Conservation (phyloP, 108 stramenopile species). For the Aurantiochytrium sp. region DNA sequence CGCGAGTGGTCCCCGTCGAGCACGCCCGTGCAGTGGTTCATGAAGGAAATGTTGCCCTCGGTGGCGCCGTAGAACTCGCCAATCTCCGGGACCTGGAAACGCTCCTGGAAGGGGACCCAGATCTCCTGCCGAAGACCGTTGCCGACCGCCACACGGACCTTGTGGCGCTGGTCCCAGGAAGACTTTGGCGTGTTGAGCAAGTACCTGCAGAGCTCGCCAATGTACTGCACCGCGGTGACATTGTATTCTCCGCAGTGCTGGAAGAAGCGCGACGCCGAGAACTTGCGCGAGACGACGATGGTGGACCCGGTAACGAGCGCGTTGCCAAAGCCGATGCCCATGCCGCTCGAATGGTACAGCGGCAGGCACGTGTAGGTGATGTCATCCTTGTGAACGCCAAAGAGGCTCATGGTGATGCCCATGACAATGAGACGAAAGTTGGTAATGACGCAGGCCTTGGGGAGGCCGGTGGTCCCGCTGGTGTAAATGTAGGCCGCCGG, state of each 20-base stretch:
- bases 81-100: conserved; percentile 44
- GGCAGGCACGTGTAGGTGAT: conserved; percentile 50
- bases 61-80: conserved; percentile 60
- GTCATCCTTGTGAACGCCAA: conserved; percentile 11
- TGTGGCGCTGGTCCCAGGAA: background rate
- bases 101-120: conserved; percentile 47
- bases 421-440: conserved; percentile 18
- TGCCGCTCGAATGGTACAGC: conserved; percentile 56
- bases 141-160: conserved; percentile 51
- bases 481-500: conserved; percentile 36
- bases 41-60: conserved; percentile 48
- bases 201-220: conserved; percentile 58
- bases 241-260: conserved; percentile 39
- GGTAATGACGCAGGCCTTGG: conserved; percentile 47
- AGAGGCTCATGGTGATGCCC: background rate
- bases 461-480: conserved; percentile 54
- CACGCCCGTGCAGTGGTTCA: background rate
- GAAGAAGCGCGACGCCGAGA: conserved; percentile 43
- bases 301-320: conserved; percentile 13
- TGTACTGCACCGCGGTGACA: conserved; percentile 54
- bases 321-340: conserved; percentile 40
- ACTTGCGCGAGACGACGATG: conserved; percentile 48
- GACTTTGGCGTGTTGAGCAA: conserved; percentile 14
- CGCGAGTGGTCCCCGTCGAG: background rate
- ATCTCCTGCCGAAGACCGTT: conserved; percentile 60